These are phyloP conservation scores for Sonneratia alba DNA, from an alignment of 345 rosid genomes.

Conservation along the genomic window DNA sequence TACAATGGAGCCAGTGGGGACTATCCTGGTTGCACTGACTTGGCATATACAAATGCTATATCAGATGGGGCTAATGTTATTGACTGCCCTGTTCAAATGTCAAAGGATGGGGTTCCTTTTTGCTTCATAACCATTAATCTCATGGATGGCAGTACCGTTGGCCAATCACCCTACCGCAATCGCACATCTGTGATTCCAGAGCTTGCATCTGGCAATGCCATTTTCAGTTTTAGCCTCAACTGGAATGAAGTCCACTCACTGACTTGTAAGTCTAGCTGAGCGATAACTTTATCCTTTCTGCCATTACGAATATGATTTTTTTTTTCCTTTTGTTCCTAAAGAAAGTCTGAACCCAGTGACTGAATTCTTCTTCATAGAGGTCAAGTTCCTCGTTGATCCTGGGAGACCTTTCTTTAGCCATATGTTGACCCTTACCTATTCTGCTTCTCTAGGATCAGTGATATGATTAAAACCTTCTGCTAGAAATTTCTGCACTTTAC, in stretches of 20 bases:
- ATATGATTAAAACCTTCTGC: not conserved
- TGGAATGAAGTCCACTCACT: slow-evolving; percentile 59
- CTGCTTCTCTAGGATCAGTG: not conserved
- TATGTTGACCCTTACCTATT: not conserved
- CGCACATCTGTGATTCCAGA: slow-evolving; percentile 34
- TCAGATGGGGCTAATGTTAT: slow-evolving; percentile 61
- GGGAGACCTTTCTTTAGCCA: not conserved
- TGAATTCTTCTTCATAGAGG: not conserved
- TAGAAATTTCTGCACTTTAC: not conserved
- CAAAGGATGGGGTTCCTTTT: slow-evolving; percentile 61
- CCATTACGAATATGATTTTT: not conserved
- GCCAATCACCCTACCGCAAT: slow-evolving; percentile 33
- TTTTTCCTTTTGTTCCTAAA: not conserved
- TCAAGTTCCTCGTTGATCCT: not conserved
- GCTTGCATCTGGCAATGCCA: slow-evolving; percentile 22
- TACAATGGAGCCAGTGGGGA: slow-evolving; percentile 91
- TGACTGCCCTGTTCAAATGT: slow-evolving; percentile 83
- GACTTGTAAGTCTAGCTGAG: slow-evolving; percentile 42
- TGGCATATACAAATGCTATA: slow-evolving; percentile 69
- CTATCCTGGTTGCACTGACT: slow-evolving; percentile 71
- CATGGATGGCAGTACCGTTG: slow-evolving; percentile 30
- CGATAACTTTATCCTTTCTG: slow-evolving; percentile 7
- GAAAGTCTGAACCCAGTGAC: not conserved
- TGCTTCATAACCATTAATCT: slow-evolving; percentile 62
- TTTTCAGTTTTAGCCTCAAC: slow-evolving; percentile 54